phyloP scores from a whole-genome alignment of 192 early-diverging fungal genomes.

The Coemansia sp. region DNA sequence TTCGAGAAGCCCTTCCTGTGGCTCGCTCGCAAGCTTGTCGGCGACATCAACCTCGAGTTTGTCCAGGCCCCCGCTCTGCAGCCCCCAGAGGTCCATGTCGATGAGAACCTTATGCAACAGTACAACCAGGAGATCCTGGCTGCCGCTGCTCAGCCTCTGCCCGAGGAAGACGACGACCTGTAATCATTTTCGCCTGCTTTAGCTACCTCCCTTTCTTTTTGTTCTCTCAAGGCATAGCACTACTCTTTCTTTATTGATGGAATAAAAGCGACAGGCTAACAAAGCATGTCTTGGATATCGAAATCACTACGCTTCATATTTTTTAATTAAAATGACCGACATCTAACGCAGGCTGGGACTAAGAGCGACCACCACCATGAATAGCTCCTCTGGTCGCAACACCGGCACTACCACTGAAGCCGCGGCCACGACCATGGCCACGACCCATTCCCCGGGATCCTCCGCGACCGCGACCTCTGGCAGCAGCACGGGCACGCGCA shows the following conservation, averaged over 20 bases:
- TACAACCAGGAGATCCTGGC: constrained; percentile 78
- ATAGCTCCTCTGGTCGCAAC: too few relatives aligned
- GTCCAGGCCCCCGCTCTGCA: constrained; percentile 95
- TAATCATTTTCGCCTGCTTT: constrained; percentile 19
- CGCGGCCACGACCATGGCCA: constrained; percentile 24
- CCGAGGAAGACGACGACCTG: constrained; percentile 72
- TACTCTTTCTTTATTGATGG: not conserved
- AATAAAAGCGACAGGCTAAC: not conserved
- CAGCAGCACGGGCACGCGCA: constrained; percentile 1
- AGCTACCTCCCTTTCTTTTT: not conserved
- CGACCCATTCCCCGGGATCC: constrained; percentile 9
- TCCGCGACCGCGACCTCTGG: constrained; percentile 17
- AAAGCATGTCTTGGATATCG: too few relatives aligned
- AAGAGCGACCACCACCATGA: not conserved
- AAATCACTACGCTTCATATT: too few relatives aligned
- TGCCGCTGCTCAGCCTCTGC: constrained; percentile 85
- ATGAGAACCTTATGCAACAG: constrained; percentile 70
- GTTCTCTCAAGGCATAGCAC: not conserved
- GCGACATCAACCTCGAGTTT: constrained; percentile 94
- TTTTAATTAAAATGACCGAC: too few relatives aligned
- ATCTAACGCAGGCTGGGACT: not conserved
- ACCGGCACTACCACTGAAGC: constrained; percentile 7
- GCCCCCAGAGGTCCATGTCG: constrained; percentile 91
- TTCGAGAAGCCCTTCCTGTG: constrained; percentile 99
- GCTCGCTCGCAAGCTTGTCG: constrained; percentile 96